A percentile compares a stretch with the other conserved stretches of the same genome.
These are phyloP conservation scores for Microsporum ferrugineum DNA, from an alignment of 2,329 filamentous ascomycete genomes.

Conservation along the genomic window DNA sequence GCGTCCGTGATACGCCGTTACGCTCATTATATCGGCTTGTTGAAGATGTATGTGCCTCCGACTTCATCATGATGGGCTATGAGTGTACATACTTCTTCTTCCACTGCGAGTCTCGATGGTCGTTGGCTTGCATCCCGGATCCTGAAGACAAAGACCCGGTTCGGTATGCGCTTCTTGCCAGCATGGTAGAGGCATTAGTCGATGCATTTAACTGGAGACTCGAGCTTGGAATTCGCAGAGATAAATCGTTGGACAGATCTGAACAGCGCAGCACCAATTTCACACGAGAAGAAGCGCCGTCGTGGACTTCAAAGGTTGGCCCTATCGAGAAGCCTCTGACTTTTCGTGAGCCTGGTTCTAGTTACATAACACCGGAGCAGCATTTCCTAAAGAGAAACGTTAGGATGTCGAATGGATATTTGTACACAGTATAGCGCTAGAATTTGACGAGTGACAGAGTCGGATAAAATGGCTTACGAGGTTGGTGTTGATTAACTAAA, in stretches of 20 bases:
- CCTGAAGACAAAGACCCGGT: constrained; percentile 20
- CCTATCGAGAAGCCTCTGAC: constrained; percentile 3
- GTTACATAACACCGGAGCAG: constrained; percentile 4
- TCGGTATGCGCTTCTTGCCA: constrained; percentile 19
- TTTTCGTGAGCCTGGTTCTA: constrained; percentile 6
- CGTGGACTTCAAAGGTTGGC: constrained; percentile 6
- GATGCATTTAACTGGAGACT: constrained; percentile 20
- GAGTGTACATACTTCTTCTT: constrained; percentile 13
- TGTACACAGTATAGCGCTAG: constrained; percentile 7
- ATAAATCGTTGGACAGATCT: constrained; percentile 6
- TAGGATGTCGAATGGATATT: constrained; percentile 8
- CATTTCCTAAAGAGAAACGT: constrained; percentile 10
- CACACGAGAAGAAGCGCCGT: constrained; percentile 6
- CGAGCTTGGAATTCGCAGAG: constrained; percentile 14
- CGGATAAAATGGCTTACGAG: too few relatives aligned
- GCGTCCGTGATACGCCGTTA: background rate
- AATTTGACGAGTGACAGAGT: too few relatives aligned
- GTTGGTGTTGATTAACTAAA: too few relatives aligned
- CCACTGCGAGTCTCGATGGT: constrained; percentile 13
- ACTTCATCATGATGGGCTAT: too few relatives aligned
- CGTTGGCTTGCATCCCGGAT: constrained; percentile 17
- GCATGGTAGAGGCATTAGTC: constrained; percentile 11
- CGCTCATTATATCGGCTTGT: background rate
- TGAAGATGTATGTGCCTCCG: background rate
- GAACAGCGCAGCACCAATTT: constrained; percentile 8